These are phyloP conservation scores for Talaromyces trachyspermus DNA, from an alignment of 495 filamentous ascomycete genomes.

Conservation along the genomic window DNA sequence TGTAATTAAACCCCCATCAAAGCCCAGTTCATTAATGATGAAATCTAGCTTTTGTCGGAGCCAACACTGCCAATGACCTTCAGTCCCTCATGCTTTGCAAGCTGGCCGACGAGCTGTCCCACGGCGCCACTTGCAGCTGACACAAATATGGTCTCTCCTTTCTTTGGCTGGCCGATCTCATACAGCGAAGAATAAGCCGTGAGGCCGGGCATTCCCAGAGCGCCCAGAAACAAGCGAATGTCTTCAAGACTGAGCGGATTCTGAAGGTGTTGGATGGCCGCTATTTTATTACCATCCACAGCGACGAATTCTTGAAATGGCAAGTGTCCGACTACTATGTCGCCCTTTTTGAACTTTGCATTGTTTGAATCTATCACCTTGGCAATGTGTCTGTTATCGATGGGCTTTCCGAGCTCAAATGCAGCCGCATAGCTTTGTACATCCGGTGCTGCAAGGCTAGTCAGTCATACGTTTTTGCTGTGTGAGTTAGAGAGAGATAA, in stretches of 20 bases:
- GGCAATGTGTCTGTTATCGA: slow-evolving; percentile 50
- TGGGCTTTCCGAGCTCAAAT: slow-evolving; percentile 48
- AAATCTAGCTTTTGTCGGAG: slow-evolving; percentile 63
- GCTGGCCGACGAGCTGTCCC: slow-evolving; percentile 74
- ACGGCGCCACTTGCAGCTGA: slow-evolving; percentile 78
- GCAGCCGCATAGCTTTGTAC: slow-evolving; percentile 57
- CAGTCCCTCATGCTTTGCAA: slow-evolving; percentile 82
- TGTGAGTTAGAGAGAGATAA: not conserved
- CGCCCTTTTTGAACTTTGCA: slow-evolving; percentile 54
- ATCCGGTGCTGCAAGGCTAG: slow-evolving; percentile 16
- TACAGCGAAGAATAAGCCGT: slow-evolving; percentile 77
- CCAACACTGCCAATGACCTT: slow-evolving; percentile 73
- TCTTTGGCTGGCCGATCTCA: slow-evolving; percentile 76
- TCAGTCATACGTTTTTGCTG: not conserved
- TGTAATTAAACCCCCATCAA: slow-evolving; percentile 74
- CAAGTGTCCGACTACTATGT: slow-evolving; percentile 53
- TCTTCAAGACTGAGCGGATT: slow-evolving; percentile 41
- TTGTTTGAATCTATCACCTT: slow-evolving; percentile 61
- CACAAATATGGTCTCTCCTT: slow-evolving; percentile 85
- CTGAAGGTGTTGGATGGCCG: slow-evolving; percentile 27
- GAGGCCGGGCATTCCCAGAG: slow-evolving; percentile 81
- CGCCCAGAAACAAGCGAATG: slow-evolving; percentile 52
- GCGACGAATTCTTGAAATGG: slow-evolving; percentile 55
- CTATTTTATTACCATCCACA: slow-evolving; percentile 22
- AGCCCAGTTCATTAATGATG: slow-evolving; percentile 56